Evolutionary conservation across 768 basidiomycete species (phyloP), one percentile per base, ranked within the genome.

Genomic region (Lactarius akahatsu): DNA sequence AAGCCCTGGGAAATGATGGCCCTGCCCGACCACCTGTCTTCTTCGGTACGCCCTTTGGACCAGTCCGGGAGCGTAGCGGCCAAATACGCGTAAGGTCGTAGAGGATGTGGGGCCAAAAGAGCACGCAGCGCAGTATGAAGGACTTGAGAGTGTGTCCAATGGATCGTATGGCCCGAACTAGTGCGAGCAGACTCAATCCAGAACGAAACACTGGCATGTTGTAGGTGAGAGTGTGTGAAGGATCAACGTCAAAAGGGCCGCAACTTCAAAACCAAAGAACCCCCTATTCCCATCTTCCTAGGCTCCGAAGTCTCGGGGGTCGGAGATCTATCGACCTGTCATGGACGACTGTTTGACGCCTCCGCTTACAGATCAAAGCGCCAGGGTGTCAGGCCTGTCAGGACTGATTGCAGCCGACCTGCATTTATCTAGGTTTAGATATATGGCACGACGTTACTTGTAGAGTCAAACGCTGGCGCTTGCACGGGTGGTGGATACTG

Each of bases 181-280:
- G 11, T 23, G 41, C 32, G 23, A 41, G 32, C 13, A 59, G 36
- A 34, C 34, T 5, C 5, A 20, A 4, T 26, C 47, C 13, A 16
- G 20, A 50, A 52, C 57, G n/a, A 38, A 20, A 18, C 66, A 38
- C 36, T 38, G 36, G 36, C 36, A 67, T 67, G 34, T 55, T 38
- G n/a, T 18, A 7, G 32, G 10, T 4, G 47, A 40, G 57, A 18
- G 15, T 6, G 28, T 20, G 47, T 13, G 47, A 47, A 11, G 47
- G 23, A 15, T 26, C 23, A 26, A 50, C 5, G 11, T 50, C 23
- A n/a, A 23, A 13, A 26, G 23, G 23, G 26, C 50, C 11, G 13
- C 50, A 50, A 50, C 15, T 26, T 15, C 2, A 50, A 50, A 26
- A n/a, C 9, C 50, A 50, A 41, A 7, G 16, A 41, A 6, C 23